phyloP scores from a whole-genome alignment of 2,329 filamentous ascomycete genomes.

The Exophiala calicioides region DNA sequence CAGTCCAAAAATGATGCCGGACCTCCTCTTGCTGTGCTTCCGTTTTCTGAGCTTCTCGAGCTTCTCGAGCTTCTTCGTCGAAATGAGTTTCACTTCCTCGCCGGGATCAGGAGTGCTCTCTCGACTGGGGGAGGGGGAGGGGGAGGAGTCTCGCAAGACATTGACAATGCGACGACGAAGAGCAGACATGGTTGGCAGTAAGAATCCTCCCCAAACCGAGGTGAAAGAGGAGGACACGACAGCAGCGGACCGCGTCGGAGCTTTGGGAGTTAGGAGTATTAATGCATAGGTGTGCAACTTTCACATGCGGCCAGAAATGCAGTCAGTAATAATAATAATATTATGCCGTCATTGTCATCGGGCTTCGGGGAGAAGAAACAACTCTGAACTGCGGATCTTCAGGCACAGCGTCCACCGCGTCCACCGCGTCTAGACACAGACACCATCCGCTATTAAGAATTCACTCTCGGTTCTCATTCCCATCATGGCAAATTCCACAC shows the following conservation, averaged over 20 bases:
- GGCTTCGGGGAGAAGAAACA: neutral
- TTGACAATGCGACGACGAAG: conserved; percentile 46
- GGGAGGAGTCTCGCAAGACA: conserved; percentile 34
- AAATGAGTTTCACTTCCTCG: conserved; percentile 54
- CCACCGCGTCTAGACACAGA: too few relatives aligned
- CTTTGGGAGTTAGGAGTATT: neutral
- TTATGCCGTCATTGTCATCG: neutral
- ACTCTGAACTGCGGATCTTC: conserved; percentile 16
- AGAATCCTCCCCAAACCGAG: conserved; percentile 3
- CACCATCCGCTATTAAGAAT: too few relatives aligned
- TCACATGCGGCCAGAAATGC: conserved; percentile 8
- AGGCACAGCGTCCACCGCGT: too few relatives aligned
- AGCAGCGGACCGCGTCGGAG: neutral
- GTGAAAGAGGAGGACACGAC: conserved; percentile 1
- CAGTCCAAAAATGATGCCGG: conserved; percentile 79
- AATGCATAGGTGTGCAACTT: neutral
- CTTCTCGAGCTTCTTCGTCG: conserved; percentile 52
- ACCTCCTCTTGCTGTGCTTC: conserved; percentile 66
- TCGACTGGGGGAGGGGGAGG: conserved; percentile 28
- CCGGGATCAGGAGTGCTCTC: conserved; percentile 30
- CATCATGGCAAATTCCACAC: conserved; percentile 14
- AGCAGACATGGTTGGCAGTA: conserved; percentile 36
- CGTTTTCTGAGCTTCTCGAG: conserved; percentile 40
- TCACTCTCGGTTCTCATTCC: too few relatives aligned
- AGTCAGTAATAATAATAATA: neutral